Evolutionary conservation across 2,329 filamentous ascomycete genomes (phyloP), one percentile per base, ranked within the genome.

Genomic region (Lecanoromycetidae sp.): DNA sequence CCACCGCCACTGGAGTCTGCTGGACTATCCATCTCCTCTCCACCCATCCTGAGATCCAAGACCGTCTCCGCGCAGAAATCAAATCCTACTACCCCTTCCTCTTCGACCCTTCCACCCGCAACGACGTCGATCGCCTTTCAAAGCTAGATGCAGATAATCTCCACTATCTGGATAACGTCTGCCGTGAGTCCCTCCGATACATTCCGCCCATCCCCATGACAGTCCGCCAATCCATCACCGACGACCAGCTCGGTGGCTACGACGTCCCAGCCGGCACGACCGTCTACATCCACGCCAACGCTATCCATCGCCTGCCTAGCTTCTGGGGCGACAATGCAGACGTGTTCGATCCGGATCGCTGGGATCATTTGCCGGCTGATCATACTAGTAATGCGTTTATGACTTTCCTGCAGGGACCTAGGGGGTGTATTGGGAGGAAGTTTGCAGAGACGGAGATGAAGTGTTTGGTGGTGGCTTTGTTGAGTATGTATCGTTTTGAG

Each of bases 11-110:
- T 12, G 66, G 72, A 17, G 61, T 76, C 49, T 70, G 68, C 25
- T 77, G 74, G 74, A 69, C 72, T 12, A 63, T 71, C 32, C 77
- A 76, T 56, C 62, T 72, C 2, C 64, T 77, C 2, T 71, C 69
- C 55, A 66, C 66, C n/a, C 56, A 77, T 53, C 72, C 71, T 0
- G 63, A 68, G 1, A 57, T 68, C 3, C 75, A 77, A 52, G 56
- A 56, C 0, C 64, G 63, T 3, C 65, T 78, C 1, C 70, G 75
- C 2, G 61, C 66, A 5, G 75, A 77, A 52, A 62, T 78, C 30
- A 69, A 69, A 26, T 43, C 61, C 1, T 58, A 65, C 1, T 66
- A 76, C 5, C 66, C 57, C 52, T n/a, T 7, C 47, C 48, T 71
- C 15, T 67, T 70, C 49, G 58, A 67, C 48, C 52, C 53, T 1